Evolutionary conservation across 208 protist genomes (phyloP).

Genomic region (Vickermania ingenoplastis): DNA sequence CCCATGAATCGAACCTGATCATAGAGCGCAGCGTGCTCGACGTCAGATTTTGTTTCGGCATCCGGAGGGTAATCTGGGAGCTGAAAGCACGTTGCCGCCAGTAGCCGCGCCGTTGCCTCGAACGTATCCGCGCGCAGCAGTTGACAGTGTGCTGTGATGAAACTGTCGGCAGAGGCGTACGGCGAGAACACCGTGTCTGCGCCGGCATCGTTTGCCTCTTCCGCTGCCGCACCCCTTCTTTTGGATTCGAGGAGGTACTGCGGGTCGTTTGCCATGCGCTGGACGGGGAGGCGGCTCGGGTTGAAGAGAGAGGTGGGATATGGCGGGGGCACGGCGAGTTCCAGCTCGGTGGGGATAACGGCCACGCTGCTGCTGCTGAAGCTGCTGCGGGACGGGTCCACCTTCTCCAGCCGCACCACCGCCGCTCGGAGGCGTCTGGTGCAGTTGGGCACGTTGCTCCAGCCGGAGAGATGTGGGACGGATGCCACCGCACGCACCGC

Average conservation of each 20-base stretch:
- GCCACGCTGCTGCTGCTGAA: constrained; percentile 1
- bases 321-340: constrained; percentile 48
- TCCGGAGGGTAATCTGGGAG: constrained; percentile 44
- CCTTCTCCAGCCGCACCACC: neutral
- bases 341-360: constrained; percentile 50
- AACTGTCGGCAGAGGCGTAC: constrained; percentile 42
- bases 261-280: constrained; percentile 11
- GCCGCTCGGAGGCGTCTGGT: neutral
- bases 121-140: constrained; percentile 85
- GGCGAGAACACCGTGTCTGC: neutral
- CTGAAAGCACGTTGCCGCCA: constrained; percentile 55
- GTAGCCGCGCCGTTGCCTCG: constrained; percentile 51
- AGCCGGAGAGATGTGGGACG: neutral
- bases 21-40: constrained; percentile 63
- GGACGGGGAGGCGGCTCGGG: constrained; percentile 58
- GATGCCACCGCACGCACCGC: neutral
- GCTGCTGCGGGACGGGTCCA: neutral
- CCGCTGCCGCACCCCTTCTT: no score
- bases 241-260: no score
- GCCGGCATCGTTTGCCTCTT: neutral
- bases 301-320: constrained; percentile 48
- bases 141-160: constrained; percentile 61
- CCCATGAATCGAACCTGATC: constrained; percentile 54
- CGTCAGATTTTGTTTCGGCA: constrained; percentile 45
- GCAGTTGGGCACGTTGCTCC: neutral